A percentile compares a stretch with the other conserved stretches of the same genome.
These are phyloP conservation scores for Aschersonia sp. DNA, from an alignment of 2,329 filamentous ascomycete species.

Conservation along the genomic window DNA sequence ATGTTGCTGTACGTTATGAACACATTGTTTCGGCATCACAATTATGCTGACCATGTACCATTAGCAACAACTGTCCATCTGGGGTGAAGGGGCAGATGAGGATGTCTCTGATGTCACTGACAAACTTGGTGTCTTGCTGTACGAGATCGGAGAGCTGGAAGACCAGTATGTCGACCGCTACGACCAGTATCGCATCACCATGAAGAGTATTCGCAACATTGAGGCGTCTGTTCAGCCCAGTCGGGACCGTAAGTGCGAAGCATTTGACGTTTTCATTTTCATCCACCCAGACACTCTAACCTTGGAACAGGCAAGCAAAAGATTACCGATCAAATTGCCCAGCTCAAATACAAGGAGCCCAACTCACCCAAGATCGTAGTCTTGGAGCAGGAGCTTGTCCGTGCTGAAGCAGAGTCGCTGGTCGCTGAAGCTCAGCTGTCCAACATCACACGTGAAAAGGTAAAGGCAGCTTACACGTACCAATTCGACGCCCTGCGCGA, in stretches of 20 bases:
- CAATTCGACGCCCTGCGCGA: slow-evolving; percentile 96
- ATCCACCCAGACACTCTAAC: not conserved
- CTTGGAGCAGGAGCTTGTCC: slow-evolving; percentile 94
- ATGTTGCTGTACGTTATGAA: slow-evolving; percentile 67
- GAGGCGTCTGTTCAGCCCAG: slow-evolving; percentile 97
- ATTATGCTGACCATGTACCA: not conserved
- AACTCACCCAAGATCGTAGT: slow-evolving; percentile 97
- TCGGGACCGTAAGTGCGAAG: slow-evolving; percentile 62
- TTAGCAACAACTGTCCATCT: slow-evolving; percentile 96
- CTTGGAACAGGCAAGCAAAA: slow-evolving; percentile 76
- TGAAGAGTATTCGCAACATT: slow-evolving; percentile 99
- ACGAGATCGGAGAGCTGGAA: slow-evolving; percentile 96
- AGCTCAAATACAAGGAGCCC: slow-evolving; percentile 99
- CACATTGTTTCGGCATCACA: not conserved
- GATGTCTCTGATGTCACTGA: slow-evolving; percentile 98
- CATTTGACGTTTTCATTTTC: not conserved
- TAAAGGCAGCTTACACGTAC: slow-evolving; percentile 96
- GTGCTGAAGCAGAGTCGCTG: slow-evolving; percentile 95
- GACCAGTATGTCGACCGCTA: slow-evolving; percentile 98
- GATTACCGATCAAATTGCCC: slow-evolving; percentile 96
- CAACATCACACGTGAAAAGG: slow-evolving; percentile 98
- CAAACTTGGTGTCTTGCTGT: slow-evolving; percentile 94
- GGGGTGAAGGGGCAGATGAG: slow-evolving; percentile 91
- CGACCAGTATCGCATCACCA: slow-evolving; percentile 96
- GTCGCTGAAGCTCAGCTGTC: slow-evolving; percentile 96